A percentile compares a stretch with the other conserved stretches of the same genome.
Evolutionary conservation across 805 yeast genomes (phyloP).

Genomic region (Candida incommunis): DNA sequence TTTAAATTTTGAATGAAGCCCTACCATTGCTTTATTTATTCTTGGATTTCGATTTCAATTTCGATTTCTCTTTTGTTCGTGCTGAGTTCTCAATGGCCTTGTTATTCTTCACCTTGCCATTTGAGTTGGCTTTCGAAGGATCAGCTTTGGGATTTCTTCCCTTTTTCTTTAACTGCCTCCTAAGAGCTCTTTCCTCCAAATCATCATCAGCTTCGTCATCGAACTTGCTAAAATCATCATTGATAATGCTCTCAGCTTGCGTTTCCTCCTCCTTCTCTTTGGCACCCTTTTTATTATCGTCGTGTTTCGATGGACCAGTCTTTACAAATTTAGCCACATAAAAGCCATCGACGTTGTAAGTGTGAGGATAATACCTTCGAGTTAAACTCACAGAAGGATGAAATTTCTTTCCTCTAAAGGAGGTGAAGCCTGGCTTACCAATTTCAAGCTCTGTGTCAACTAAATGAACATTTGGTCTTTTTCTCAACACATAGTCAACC

Average conservation of each 20-base stretch:
- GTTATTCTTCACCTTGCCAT: too few species aligned
- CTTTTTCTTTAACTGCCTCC: conserved; percentile 19
- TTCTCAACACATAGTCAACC: conserved; percentile 92
- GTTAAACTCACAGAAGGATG: conserved; percentile 64
- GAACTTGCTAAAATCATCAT: conserved; percentile 76
- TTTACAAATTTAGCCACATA: conserved; percentile 94
- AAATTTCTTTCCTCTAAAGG: conserved; percentile 86
- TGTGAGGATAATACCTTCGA: conserved; percentile 95
- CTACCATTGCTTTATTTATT: not conserved
- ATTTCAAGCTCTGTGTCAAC: conserved; percentile 87
- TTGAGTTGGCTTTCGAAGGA: not conserved
- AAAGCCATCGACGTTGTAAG: conserved; percentile 97
- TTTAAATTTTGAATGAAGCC: not conserved
- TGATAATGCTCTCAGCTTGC: conserved; percentile 52
- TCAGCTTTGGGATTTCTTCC: conserved; percentile 18
- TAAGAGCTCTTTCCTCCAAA: conserved; percentile 45
- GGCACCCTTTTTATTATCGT: conserved; percentile 76
- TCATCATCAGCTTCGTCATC: conserved; percentile 62
- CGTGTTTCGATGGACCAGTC: conserved; percentile 74
- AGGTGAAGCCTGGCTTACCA: conserved; percentile 92
- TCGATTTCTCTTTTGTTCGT: not conserved
- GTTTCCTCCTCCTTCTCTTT: conserved; percentile 66
- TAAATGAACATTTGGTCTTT: conserved; percentile 88
- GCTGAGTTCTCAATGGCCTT: too few species aligned
- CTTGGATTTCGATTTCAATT: conserved; percentile 2